Base-by-base conservation (phyloP, 306 rosid species). In the Dalbergia cultrata region DNA sequence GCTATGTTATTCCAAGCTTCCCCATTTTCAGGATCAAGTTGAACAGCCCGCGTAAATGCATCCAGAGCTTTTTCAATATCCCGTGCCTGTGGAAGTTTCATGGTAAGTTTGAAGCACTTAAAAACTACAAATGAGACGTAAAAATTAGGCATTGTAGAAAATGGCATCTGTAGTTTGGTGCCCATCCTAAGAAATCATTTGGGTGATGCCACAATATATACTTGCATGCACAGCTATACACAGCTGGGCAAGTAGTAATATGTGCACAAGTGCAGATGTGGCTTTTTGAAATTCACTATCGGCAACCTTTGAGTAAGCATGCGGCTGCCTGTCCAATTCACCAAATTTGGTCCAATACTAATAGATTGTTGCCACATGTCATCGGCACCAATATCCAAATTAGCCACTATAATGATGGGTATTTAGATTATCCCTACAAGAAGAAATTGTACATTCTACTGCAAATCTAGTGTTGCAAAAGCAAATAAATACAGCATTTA, bases 1-100 rank as follows among this genome's bases (percentile, higher is more conserved):
- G 99, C 99, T 76, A 95, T 89, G 80, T 95, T 95, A 85, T 95
- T 95, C 99, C 99, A 95, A 70, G 99, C 98, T 90, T 95, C 99
- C 86, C 99, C 99, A 44, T 95, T 95, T 44, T 93, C 98, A 57
- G 99, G 99, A 85, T 93, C 96, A 73, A 95, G 99, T 84, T 95
- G 97, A 88, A 95, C 96, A 41, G 99, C 92, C 34, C 96, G 97
- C 58, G 98, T 93, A 88, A 95, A 95, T 5, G 90, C 97, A 91
- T 95, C 99, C 77, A 95, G 75, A 75, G 99, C 99, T 88, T 93
- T 95, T 37, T 91, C 97, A 81, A 87, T 72, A 89, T 95, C 98
- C 80, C 89, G 90, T 21, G 97, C 98, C 98, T 95, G 95, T 31
- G 80, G 35, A 50, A 77, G 16, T 73, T 83, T 14, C 37, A 72